phyloP scores from a whole-genome alignment of 1,284 basidiomycete species.

The Ceratobasidium sp. region DNA sequence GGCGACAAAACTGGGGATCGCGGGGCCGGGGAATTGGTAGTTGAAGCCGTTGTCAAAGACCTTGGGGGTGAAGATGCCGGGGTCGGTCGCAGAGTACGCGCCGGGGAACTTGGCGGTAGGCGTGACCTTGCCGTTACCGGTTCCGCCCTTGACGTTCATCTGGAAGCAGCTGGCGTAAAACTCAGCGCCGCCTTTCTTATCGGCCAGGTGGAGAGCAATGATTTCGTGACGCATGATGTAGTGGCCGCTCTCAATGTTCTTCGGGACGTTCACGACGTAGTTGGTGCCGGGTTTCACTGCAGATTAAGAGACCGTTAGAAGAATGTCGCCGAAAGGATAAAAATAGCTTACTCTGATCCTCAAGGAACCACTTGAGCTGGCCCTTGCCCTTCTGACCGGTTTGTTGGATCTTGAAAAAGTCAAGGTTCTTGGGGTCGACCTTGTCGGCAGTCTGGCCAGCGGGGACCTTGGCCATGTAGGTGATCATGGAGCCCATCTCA shows the following conservation, averaged over 20 bases:
- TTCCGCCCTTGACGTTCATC: slow-evolving; percentile 66
- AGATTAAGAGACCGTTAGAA: neutral
- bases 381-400: slow-evolving; percentile 56
- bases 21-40: slow-evolving; percentile 48
- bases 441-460: slow-evolving; percentile 67
- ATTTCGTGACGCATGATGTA: slow-evolving; percentile 81
- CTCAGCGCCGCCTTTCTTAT: slow-evolving; percentile 68
- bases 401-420: slow-evolving; percentile 78
- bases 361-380: slow-evolving; percentile 59
- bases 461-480: slow-evolving; percentile 71
- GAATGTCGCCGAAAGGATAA: neutral
- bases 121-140: neutral
- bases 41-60: slow-evolving; percentile 41
- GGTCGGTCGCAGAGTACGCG: slow-evolving; percentile 49
- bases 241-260: slow-evolving; percentile 68
- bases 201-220: slow-evolving; percentile 75
- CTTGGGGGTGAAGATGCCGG: slow-evolving; percentile 45
- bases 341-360: slow-evolving; percentile 58
- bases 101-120: slow-evolving; percentile 49
- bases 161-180: slow-evolving; percentile 79
- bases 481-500: slow-evolving; percentile 76
- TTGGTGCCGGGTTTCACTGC: slow-evolving; percentile 58
- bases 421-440: slow-evolving; percentile 68
- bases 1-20: slow-evolving; percentile 12
- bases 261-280: slow-evolving; percentile 67